Evolutionary conservation across 129 eudicot species (phyloP).

Genomic region (Centella asiatica): DNA sequence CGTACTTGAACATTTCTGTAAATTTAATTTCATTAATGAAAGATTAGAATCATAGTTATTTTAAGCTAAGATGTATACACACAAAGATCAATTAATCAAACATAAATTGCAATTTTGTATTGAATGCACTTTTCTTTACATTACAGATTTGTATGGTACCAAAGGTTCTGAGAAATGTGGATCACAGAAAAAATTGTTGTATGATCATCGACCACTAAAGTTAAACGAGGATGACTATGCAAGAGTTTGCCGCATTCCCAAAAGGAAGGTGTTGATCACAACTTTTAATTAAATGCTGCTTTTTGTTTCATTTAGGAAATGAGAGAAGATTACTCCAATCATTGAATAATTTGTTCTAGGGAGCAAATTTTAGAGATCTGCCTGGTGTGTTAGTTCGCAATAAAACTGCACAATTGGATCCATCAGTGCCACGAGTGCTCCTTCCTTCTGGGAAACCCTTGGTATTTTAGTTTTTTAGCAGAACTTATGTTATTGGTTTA

Average conservation of each 20-base stretch:
- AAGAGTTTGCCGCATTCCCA: conserved; percentile 47
- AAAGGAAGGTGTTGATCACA: not conserved
- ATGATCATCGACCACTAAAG: conserved; percentile 48
- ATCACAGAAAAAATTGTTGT: conserved; percentile 24
- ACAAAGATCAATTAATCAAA: no score
- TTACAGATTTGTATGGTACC: conserved; percentile 17
- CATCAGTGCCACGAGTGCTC: conserved; percentile 27
- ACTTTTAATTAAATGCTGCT: not conserved
- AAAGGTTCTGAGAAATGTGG: conserved; percentile 15
- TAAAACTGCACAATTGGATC: conserved; percentile 42
- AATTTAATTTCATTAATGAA: no score
- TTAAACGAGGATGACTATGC: conserved; percentile 51
- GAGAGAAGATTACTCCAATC: no score
- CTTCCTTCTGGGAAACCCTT: conserved; percentile 56
- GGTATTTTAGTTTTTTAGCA: conserved; percentile 30
- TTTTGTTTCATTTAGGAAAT: no score
- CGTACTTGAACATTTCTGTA: no score
- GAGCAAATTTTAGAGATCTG: conserved; percentile 60
- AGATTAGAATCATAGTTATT: no score
- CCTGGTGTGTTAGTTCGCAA: conserved; percentile 46
- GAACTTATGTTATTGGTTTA: not conserved
- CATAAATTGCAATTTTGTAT: no score
- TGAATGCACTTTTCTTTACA: not conserved
- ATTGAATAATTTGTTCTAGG: conserved; percentile 36
- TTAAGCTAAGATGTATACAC: no score